A percentile compares a stretch with the other conserved stretches of the same genome.
Evolutionary conservation across 1,284 basidiomycete genomes (phyloP).

Genomic region (Ceratobasidium sp.): DNA sequence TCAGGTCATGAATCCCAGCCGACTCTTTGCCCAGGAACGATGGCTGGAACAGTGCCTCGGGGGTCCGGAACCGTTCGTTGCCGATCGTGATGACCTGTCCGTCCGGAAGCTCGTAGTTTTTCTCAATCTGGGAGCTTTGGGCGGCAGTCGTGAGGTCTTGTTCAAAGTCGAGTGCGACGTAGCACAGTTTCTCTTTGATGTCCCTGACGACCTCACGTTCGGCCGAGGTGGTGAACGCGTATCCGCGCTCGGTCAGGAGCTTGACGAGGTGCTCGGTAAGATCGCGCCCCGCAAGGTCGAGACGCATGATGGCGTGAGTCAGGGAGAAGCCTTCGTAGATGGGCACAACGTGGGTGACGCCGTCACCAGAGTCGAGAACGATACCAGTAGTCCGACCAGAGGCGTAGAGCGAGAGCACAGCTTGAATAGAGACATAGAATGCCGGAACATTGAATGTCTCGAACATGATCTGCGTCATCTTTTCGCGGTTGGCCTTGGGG

Average conservation of each 20-base stretch:
- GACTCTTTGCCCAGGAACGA: conserved; percentile 67
- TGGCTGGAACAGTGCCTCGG: conserved; percentile 71
- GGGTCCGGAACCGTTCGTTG: conserved; percentile 70
- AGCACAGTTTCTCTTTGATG: conserved; percentile 75
- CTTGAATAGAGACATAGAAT: conserved; percentile 72
- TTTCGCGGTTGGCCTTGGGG: conserved; percentile 71
- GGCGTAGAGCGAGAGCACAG: conserved; percentile 69
- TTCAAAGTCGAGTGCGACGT: conserved; percentile 71
- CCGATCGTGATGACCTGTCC: conserved; percentile 73
- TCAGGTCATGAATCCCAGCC: conserved; percentile 70
- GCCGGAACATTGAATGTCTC: conserved; percentile 73
- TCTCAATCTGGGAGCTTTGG: conserved; percentile 68
- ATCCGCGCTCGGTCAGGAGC: conserved; percentile 68
- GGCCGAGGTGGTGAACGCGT: conserved; percentile 68
- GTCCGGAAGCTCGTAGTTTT: conserved; percentile 72
- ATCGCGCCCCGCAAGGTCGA: conserved; percentile 69
- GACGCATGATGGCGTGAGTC: conserved; percentile 68
- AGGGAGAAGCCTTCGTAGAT: conserved; percentile 73
- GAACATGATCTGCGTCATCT: conserved; percentile 76
- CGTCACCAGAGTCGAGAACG: conserved; percentile 71
- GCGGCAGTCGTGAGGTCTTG: conserved; percentile 71
- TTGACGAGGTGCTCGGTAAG: conserved; percentile 70
- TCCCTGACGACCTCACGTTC: conserved; percentile 70
- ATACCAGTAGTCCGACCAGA: conserved; percentile 73
- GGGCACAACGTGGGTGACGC: conserved; percentile 71